Percentiles rank a stretch among this genome's conserved stretches.
Evolutionary conservation across 495 filamentous ascomycete species (phyloP).

Genomic region (Letharia columbiana): DNA sequence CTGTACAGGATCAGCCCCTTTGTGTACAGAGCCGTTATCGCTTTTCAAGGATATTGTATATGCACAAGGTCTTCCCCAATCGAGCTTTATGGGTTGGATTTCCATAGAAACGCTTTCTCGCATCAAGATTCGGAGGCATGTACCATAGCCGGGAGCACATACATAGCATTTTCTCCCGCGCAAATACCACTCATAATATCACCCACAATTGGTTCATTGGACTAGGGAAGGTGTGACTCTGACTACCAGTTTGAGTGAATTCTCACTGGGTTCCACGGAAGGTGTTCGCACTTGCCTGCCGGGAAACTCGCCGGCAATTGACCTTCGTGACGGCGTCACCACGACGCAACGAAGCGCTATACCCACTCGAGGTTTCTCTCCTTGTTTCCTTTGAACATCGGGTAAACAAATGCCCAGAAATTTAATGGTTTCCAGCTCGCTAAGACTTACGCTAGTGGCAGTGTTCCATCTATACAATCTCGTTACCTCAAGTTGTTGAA

Average conservation of each 20-base stretch:
- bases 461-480: too few relatives aligned
- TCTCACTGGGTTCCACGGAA: too few relatives aligned
- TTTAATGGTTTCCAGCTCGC: background rate
- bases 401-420: too few relatives aligned
- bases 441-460: background rate
- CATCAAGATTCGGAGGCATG: conserved; percentile 14
- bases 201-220: background rate
- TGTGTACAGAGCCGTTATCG: background rate
- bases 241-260: background rate
- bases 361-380: background rate
- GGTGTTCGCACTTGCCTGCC: too few relatives aligned
- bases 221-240: background rate
- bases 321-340: background rate
- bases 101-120: background rate
- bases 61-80: background rate
- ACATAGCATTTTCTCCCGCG: background rate
- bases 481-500: too few relatives aligned
- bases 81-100: conserved; percentile 2
- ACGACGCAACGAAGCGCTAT: background rate
- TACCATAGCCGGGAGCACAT: conserved; percentile 13
- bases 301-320: too few relatives aligned
- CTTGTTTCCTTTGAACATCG: too few relatives aligned
- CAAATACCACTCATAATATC: background rate
- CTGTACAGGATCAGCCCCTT: conserved; percentile 1
- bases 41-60: background rate